A percentile compares a stretch with the other conserved stretches of the same genome.
phyloP scores from a whole-genome alignment of 2,329 filamentous ascomycete genomes.

The Aspergillus unguis region DNA sequence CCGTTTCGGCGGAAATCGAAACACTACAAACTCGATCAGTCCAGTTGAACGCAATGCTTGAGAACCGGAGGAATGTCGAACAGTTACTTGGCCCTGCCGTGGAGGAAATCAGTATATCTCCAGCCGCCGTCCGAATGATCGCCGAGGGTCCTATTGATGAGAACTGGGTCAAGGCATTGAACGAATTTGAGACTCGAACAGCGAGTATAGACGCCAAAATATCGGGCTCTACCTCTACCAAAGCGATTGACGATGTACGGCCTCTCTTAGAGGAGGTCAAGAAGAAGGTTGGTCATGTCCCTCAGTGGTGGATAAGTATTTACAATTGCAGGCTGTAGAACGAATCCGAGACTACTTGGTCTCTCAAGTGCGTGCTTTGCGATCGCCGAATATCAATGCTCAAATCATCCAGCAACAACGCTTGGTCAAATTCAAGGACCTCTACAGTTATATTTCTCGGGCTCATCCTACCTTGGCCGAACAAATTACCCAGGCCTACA shows the following conservation, averaged over 20 bases:
- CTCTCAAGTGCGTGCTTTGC: conserved; percentile 85
- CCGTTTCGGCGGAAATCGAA: conserved; percentile 93
- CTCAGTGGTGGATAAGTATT: conserved; percentile 9
- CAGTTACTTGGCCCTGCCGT: conserved; percentile 82
- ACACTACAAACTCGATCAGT: conserved; percentile 82
- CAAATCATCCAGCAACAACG: conserved; percentile 95
- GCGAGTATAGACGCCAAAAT: conserved; percentile 66
- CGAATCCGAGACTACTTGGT: conserved; percentile 93
- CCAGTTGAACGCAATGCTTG: conserved; percentile 75
- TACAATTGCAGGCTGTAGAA: conserved; percentile 66
- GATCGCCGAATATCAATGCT: conserved; percentile 93
- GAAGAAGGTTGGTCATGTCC: conserved; percentile 59
- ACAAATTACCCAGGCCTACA: conserved; percentile 88
- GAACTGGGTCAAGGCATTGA: conserved; percentile 76
- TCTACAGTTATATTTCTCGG: conserved; percentile 79
- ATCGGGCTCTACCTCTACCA: conserved; percentile 61
- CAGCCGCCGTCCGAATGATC: conserved; percentile 77
- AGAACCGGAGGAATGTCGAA: conserved; percentile 87
- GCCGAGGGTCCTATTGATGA: conserved; percentile 87
- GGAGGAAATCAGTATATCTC: conserved; percentile 86
- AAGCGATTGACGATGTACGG: conserved; percentile 77
- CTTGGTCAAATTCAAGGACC: conserved; percentile 81
- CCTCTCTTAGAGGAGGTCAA: conserved; percentile 82
- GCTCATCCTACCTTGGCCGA: conserved; percentile 80
- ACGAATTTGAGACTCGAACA: conserved; percentile 77